Evolutionary conservation across 352 stramenopile genomes (phyloP).

Genomic region (Globisporangium viniferum): DNA sequence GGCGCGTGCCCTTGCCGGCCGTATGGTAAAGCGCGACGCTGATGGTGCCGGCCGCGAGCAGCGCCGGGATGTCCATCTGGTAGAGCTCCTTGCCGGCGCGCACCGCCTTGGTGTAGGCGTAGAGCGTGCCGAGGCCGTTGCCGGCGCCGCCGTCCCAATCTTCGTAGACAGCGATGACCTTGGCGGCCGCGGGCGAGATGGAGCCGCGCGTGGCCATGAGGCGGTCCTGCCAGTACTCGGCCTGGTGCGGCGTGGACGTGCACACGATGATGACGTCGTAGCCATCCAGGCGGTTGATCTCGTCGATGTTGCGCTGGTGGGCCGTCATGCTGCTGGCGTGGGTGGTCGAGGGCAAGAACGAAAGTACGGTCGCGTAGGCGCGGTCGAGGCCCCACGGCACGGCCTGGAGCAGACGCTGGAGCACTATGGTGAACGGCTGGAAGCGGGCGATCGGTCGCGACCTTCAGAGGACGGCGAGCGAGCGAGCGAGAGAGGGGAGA

Average conservation of each 20-base stretch:
- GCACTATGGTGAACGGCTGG: constrained; percentile 12
- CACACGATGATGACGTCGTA: constrained; percentile 98
- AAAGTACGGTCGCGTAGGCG: constrained; percentile 16
- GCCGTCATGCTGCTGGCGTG: constrained; percentile 17
- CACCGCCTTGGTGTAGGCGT: constrained; percentile 95
- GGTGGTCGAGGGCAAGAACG: constrained; percentile 6
- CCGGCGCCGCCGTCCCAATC: constrained; percentile 95
- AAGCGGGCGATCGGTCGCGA: neutral
- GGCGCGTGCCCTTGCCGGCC: constrained; percentile 96
- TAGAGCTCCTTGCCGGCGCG: constrained; percentile 84
- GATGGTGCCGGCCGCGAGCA: constrained; percentile 77
- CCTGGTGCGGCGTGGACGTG: constrained; percentile 95
- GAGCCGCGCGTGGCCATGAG: constrained; percentile 84
- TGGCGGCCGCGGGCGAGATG: constrained; percentile 80
- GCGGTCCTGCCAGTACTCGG: constrained; percentile 96
- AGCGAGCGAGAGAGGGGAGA: neutral
- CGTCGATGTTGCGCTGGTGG: constrained; percentile 81
- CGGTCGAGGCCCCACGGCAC: constrained; percentile 11
- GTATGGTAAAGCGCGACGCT: constrained; percentile 97
- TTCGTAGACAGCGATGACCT: constrained; percentile 95
- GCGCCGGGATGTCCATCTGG: constrained; percentile 77
- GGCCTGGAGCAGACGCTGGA: constrained; percentile 11
- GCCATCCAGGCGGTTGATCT: constrained; percentile 84
- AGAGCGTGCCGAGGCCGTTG: constrained; percentile 95
- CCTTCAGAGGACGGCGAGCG: neutral